These are phyloP conservation scores for Globisporangium sylvaticum DNA, from an alignment of 352 stramenopile genomes.

Conservation along the genomic window DNA sequence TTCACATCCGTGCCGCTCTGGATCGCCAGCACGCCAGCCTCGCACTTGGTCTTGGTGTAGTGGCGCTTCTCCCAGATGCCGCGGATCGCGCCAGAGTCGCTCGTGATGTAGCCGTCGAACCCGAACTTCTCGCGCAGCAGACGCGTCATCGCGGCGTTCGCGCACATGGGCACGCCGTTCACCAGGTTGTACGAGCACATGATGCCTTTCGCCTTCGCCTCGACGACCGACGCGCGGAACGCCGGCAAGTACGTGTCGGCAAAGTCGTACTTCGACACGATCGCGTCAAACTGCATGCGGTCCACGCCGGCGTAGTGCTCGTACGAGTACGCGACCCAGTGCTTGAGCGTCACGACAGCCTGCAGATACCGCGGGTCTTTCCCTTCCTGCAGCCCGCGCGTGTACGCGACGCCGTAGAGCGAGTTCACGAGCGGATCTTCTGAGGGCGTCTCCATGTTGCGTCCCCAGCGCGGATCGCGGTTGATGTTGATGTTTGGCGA, in stretches of 20 bases:
- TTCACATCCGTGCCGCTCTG: slow-evolving; percentile 86
- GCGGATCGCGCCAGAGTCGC: slow-evolving; percentile 90
- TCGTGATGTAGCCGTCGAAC: slow-evolving; percentile 95
- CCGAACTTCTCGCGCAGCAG: slow-evolving; percentile 71
- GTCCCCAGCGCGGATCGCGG: slow-evolving; percentile 91
- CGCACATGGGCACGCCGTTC: slow-evolving; percentile 92
- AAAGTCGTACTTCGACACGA: slow-evolving; percentile 89
- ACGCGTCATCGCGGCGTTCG: slow-evolving; percentile 74
- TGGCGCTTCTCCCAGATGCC: slow-evolving; percentile 77
- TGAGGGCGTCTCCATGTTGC: slow-evolving; percentile 91
- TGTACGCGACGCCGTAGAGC: slow-evolving; percentile 89
- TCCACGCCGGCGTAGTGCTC: slow-evolving; percentile 69
- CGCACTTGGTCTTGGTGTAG: slow-evolving; percentile 72
- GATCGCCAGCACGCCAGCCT: slow-evolving; percentile 55
- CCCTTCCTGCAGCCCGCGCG: slow-evolving; percentile 84
- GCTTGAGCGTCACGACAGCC: slow-evolving; percentile 91
- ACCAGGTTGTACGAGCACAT: slow-evolving; percentile 98
- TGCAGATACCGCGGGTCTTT: slow-evolving; percentile 64
- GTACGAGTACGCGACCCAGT: slow-evolving; percentile 92
- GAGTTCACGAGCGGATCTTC: slow-evolving; percentile 92
- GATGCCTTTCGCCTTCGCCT: slow-evolving; percentile 76
- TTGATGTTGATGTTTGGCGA: slow-evolving; percentile 96
- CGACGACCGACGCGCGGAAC: slow-evolving; percentile 79
- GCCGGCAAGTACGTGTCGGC: slow-evolving; percentile 90
- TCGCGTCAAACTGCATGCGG: slow-evolving; percentile 86